phyloP scores from a whole-genome alignment of 2,329 filamentous ascomycete genomes.

The Colletotrichum sp. region DNA sequence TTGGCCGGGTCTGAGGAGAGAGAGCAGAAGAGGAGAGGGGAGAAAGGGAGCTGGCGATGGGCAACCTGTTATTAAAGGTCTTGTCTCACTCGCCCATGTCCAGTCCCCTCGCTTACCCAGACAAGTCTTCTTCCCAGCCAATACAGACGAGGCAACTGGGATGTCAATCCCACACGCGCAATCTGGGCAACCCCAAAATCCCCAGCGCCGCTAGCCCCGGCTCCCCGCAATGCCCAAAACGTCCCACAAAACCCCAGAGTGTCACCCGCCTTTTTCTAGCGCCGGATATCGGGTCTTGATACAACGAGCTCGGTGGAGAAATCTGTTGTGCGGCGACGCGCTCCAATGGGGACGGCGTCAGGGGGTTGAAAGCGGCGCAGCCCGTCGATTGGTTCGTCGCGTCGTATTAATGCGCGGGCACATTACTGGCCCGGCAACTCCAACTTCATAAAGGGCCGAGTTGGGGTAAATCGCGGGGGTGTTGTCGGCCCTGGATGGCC shows the following conservation, averaged over 20 bases:
- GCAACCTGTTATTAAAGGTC: conserved; percentile 5
- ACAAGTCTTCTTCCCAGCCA: not conserved
- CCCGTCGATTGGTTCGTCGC: not conserved
- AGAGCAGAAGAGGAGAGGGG: not conserved
- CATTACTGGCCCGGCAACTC: not conserved
- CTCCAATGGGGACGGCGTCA: conserved; percentile 8
- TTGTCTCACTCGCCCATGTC: not conserved
- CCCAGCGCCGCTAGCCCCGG: not conserved
- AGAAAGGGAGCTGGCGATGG: not conserved
- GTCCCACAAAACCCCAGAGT: conserved; percentile 13
- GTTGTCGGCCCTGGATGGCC: not conserved
- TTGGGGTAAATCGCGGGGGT: not conserved
- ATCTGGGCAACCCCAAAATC: not conserved
- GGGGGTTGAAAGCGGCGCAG: not conserved
- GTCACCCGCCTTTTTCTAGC: not conserved
- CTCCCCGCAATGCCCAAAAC: conserved; percentile 6
- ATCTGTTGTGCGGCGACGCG: not conserved
- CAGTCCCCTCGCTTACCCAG: not conserved
- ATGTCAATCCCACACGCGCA: not conserved
- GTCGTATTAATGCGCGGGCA: not conserved
- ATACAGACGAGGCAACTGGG: not conserved
- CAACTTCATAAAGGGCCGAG: not conserved
- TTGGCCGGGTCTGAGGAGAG: not conserved
- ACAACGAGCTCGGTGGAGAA: not conserved
- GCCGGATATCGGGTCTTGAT: conserved; percentile 7